These are phyloP conservation scores for Rhynchosporium graminicola DNA, from an alignment of 2,329 filamentous ascomycete genomes.

Conservation along the genomic window DNA sequence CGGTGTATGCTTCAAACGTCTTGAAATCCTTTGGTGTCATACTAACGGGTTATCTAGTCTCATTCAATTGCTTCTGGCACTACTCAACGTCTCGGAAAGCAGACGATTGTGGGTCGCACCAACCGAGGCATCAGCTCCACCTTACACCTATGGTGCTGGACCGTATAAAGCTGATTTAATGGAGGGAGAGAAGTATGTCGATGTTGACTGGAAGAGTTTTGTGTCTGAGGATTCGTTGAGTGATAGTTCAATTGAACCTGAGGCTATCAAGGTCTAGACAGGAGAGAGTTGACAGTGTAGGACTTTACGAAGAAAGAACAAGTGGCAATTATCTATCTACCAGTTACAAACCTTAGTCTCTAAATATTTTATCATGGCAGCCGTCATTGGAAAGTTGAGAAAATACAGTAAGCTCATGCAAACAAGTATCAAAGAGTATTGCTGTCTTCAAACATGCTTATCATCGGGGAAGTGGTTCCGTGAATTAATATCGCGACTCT, in stretches of 20 bases:
- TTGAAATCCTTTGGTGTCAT: neutral
- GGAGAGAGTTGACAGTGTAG: neutral
- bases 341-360: no score
- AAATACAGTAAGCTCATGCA: no score
- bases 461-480: no score
- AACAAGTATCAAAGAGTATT: no score
- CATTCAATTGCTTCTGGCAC: slow-evolving; percentile 5
- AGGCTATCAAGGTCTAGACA: neutral
- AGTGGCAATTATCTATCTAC: no score
- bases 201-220: slow-evolving; percentile 17
- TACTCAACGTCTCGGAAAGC: slow-evolving; percentile 10
- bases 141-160: neutral
- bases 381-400: no score
- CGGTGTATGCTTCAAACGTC: slow-evolving; percentile 3
- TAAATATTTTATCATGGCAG: no score
- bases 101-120: slow-evolving; percentile 1
- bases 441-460: no score
- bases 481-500: no score
- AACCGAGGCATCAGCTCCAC: neutral
- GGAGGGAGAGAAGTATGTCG: slow-evolving; percentile 7
- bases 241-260: slow-evolving; percentile 8
- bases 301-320: neutral
- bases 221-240: slow-evolving; percentile 11
- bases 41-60: slow-evolving; percentile 6
- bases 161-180: neutral